These are phyloP conservation scores for Linnemannia schmuckeri DNA, from an alignment of 192 early-diverging fungal genomes.

Conservation along the genomic window DNA sequence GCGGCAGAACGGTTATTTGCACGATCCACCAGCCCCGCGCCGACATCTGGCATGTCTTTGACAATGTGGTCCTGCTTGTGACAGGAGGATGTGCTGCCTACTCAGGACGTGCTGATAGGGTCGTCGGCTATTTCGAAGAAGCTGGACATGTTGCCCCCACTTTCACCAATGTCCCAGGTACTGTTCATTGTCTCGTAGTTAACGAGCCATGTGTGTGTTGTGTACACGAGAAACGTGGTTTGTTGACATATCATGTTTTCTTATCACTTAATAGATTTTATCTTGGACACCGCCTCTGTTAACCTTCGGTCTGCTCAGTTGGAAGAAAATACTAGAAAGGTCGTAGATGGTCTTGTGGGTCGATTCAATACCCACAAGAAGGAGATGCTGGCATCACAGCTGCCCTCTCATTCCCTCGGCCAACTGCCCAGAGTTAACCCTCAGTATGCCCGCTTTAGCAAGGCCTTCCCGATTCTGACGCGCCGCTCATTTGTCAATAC, in stretches of 20 bases:
- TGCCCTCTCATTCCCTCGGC: constrained; percentile 3
- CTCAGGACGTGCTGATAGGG: constrained; percentile 53
- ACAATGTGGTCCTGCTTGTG: constrained; percentile 82
- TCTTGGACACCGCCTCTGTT: constrained; percentile 49
- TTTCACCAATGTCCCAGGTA: constrained; percentile 50
- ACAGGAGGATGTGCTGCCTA: constrained; percentile 64
- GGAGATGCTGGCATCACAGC: constrained; percentile 31
- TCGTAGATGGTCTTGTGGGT: constrained; percentile 28
- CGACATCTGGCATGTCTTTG: constrained; percentile 84
- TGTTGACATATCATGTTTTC: neutral
- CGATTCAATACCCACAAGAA: constrained; percentile 40
- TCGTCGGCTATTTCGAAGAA: constrained; percentile 54
- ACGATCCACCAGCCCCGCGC: constrained; percentile 92
- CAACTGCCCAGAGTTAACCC: constrained; percentile 41
- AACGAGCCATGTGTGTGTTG: neutral
- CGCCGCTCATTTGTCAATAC: constrained; percentile 49
- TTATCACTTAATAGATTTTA: constrained; percentile 30
- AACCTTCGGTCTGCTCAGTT: constrained; percentile 33
- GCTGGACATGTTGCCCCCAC: constrained; percentile 45
- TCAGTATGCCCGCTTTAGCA: constrained; percentile 36
- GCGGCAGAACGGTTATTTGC: constrained; percentile 75
- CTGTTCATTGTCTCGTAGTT: neutral
- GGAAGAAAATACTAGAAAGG: constrained; percentile 37
- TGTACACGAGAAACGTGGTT: too few relatives aligned
- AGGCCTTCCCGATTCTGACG: constrained; percentile 47